phyloP scores from a whole-genome alignment of 768 basidiomycete genomes.

The Ramaria sp. region DNA sequence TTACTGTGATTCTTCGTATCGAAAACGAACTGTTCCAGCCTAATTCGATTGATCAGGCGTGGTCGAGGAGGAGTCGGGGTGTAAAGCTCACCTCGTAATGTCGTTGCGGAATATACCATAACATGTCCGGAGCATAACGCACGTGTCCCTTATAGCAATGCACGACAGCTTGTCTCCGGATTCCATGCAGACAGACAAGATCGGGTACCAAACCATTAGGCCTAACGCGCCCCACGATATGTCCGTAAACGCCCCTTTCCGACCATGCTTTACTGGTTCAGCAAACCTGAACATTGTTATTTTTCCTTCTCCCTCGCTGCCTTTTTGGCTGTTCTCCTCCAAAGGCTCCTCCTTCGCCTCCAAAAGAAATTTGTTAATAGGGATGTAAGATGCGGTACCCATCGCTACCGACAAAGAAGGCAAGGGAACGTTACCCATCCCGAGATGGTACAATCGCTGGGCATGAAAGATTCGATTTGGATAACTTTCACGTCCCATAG shows the following conservation, averaged over 20 bases:
- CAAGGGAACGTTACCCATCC: neutral
- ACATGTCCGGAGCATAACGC: neutral
- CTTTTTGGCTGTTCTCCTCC: neutral
- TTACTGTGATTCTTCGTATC: neutral
- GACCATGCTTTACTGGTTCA: neutral
- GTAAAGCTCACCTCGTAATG: constrained; percentile 1
- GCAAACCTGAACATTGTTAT: neutral
- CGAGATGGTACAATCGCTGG: neutral
- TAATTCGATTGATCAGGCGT: neutral
- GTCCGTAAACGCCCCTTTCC: neutral
- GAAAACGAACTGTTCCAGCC: constrained; percentile 8
- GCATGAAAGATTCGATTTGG: neutral
- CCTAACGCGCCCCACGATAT: neutral
- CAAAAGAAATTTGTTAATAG: neutral
- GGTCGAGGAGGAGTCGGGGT: neutral
- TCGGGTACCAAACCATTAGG: constrained; percentile 8
- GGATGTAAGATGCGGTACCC: constrained; percentile 3
- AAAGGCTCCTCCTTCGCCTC: neutral
- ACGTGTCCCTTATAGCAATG: constrained; percentile 6
- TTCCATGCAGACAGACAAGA: constrained; percentile 1
- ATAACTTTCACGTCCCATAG: constrained; percentile 5
- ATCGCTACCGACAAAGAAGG: neutral
- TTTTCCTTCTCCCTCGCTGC: neutral
- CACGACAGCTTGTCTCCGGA: constrained; percentile 5
- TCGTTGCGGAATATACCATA: constrained; percentile 7